Conservation (phyloP, 495 filamentous ascomycete species). For the Choiromyces venosus region DNA sequence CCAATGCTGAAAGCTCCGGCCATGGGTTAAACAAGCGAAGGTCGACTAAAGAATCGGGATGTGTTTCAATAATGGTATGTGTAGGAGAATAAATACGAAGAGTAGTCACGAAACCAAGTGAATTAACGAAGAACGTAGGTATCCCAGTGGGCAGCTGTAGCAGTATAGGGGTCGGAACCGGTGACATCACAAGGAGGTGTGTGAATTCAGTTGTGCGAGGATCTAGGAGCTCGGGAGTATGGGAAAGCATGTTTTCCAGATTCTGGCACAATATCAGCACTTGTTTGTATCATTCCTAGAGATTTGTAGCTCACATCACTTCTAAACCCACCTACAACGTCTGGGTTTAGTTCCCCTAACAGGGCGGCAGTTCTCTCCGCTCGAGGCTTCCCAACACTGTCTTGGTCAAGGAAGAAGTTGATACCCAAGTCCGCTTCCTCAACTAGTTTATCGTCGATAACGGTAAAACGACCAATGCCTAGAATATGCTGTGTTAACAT, state of each 20-base stretch:
- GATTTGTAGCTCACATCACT: conserved; percentile 46
- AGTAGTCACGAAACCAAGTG: conserved; percentile 78
- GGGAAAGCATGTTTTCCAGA: conserved; percentile 25
- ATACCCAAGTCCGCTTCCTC: conserved; percentile 79
- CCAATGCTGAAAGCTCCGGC: conserved; percentile 69
- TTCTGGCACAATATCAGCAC: conserved; percentile 14
- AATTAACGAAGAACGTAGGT: conserved; percentile 74
- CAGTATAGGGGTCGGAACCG: conserved; percentile 29
- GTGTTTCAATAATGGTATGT: conserved; percentile 95
- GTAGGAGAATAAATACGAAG: conserved; percentile 43
- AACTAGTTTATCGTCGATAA: conserved; percentile 74
- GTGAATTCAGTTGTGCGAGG: conserved; percentile 54
- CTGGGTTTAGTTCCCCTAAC: conserved; percentile 89
- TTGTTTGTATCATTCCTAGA: neutral
- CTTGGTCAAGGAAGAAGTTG: conserved; percentile 90
- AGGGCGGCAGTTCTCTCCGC: conserved; percentile 70
- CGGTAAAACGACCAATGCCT: conserved; percentile 91
- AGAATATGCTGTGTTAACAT: neutral
- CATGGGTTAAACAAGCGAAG: conserved; percentile 81
- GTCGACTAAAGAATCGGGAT: conserved; percentile 84
- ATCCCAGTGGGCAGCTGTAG: conserved; percentile 47
- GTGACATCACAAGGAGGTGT: conserved; percentile 34
- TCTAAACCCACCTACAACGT: conserved; percentile 67
- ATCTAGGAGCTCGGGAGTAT: conserved; percentile 51
- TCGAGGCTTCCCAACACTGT: conserved; percentile 69